Conservation (phyloP, 176 grass and related monocot species). For the Typha latifolia region DNA sequence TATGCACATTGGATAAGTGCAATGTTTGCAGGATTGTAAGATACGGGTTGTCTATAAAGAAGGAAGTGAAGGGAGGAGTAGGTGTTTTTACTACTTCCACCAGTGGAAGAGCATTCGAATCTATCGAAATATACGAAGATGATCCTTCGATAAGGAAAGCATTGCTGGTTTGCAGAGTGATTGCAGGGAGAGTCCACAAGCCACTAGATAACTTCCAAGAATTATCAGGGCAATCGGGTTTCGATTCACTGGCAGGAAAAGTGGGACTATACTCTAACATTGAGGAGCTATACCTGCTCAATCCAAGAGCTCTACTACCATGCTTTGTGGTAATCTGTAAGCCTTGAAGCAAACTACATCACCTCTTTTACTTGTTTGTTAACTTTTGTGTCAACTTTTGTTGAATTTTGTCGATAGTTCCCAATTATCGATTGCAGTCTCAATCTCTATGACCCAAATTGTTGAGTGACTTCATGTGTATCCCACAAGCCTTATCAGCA, state of each 20-base stretch:
- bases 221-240: constrained; percentile 56
- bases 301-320: constrained; percentile 70
- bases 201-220: constrained; percentile 72
- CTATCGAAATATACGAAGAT: constrained; percentile 21
- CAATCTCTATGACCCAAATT: too few relatives aligned
- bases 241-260: constrained; percentile 87
- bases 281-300: constrained; percentile 91
- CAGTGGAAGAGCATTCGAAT: constrained; percentile 67
- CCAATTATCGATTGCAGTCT: too few relatives aligned
- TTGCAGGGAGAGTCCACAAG: constrained; percentile 83
- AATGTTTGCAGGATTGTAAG: constrained; percentile 69
- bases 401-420: too few relatives aligned
- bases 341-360: constrained; percentile 14
- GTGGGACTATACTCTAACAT: constrained; percentile 80
- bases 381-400: too few relatives aligned
- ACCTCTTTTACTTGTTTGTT: too few relatives aligned
- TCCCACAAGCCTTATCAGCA: too few relatives aligned
- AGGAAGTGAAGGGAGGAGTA: constrained; percentile 29
- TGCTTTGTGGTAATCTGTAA: constrained; percentile 92
- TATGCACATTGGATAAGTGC: constrained; percentile 60
- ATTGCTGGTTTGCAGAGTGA: constrained; percentile 79
- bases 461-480: too few relatives aligned
- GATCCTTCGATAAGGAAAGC: constrained; percentile 26
- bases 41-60: constrained; percentile 50
- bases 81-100: constrained; percentile 88